Conservation (phyloP, 305 asterid species). For the Salvia sclarea region DNA sequence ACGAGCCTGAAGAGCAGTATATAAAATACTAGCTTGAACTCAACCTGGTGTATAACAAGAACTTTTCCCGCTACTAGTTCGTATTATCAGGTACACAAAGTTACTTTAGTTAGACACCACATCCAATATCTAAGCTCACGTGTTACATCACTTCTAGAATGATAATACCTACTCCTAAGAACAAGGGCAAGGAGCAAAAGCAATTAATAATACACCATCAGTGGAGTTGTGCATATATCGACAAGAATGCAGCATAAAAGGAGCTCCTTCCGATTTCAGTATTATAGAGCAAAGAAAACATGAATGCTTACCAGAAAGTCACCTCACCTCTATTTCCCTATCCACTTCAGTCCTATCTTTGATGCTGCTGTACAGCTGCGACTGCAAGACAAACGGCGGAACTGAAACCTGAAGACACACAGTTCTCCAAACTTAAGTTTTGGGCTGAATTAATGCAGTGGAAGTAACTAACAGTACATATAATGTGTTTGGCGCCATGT, state of each 20-base stretch:
- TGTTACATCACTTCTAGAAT: background rate
- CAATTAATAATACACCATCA: background rate
- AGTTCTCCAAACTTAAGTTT: constrained; percentile 8
- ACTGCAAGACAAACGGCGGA: constrained; percentile 75
- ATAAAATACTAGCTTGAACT: too few relatives aligned
- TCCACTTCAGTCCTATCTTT: constrained; percentile 96
- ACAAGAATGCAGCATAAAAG: constrained; percentile 12
- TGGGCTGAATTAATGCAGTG: background rate
- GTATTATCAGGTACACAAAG: too few relatives aligned
- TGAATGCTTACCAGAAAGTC: constrained; percentile 1
- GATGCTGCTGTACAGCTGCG: constrained; percentile 93
- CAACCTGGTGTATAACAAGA: too few relatives aligned
- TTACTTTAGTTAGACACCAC: too few relatives aligned
- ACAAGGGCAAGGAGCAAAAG: background rate
- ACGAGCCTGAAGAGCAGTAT: too few relatives aligned
- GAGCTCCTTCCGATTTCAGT: background rate
- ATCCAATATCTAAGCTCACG: too few relatives aligned
- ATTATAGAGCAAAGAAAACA: background rate
- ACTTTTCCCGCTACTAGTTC: too few relatives aligned
- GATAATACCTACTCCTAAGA: background rate
- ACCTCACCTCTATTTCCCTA: constrained; percentile 84
- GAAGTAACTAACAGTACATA: constrained; percentile 8
- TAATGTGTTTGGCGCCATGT: background rate
- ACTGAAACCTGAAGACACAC: constrained; percentile 61
- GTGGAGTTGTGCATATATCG: constrained; percentile 12